Percentiles rank a stretch among this genome's conserved stretches.
These are phyloP conservation scores for Sarocladium strictum DNA, from an alignment of 2,329 filamentous ascomycete genomes.

Conservation along the genomic window DNA sequence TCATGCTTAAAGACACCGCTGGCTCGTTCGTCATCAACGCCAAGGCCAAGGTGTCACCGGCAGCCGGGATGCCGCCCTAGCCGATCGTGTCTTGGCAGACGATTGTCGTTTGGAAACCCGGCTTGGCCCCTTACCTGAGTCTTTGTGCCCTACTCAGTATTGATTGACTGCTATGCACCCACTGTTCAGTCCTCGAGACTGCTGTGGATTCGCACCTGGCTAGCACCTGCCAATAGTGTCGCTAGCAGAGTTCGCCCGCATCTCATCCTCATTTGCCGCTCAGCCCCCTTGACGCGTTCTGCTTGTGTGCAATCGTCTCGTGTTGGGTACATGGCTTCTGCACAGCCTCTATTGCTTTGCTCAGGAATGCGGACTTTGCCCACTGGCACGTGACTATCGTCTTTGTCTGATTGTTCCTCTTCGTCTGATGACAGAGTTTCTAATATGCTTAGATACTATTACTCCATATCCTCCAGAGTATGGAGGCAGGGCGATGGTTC, in stretches of 20 bases:
- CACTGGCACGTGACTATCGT: neutral
- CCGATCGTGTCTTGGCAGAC: constrained; percentile 8
- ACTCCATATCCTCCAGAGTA: too few relatives aligned
- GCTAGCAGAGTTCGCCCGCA: neutral
- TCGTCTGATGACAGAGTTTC: too few relatives aligned
- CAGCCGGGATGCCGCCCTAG: constrained; percentile 8
- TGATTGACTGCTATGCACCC: neutral
- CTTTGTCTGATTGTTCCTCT: too few relatives aligned
- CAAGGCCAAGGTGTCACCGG: constrained; percentile 7
- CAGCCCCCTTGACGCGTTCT: constrained; percentile 2
- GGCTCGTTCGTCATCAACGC: neutral
- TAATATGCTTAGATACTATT: too few relatives aligned
- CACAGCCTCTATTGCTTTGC: neutral
- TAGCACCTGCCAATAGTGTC: too few relatives aligned
- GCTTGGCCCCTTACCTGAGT: neutral
- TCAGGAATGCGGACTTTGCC: neutral
- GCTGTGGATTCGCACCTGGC: too few relatives aligned
- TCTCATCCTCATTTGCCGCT: constrained; percentile 1
- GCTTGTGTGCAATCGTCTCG: neutral
- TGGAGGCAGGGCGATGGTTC: too few relatives aligned
- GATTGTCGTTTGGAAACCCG: neutral
- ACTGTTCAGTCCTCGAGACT: neutral
- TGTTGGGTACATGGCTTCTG: neutral
- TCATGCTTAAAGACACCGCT: neutral
- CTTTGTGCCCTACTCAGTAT: neutral